phyloP scores from a whole-genome alignment of 192 early-diverging fungal genomes.

The Dimargaris xerosporica region DNA sequence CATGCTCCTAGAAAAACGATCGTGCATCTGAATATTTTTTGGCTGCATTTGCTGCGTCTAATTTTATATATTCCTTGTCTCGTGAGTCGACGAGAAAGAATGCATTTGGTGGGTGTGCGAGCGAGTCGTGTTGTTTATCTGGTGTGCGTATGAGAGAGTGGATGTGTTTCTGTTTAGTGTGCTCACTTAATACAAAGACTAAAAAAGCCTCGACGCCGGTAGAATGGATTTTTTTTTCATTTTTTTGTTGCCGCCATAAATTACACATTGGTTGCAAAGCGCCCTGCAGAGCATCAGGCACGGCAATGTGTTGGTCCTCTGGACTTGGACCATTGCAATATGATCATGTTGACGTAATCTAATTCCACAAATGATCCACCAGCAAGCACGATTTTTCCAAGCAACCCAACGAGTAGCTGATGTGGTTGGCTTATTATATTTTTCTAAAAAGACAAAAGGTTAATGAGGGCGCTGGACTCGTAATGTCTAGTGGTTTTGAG shows the following conservation, averaged over 20 bases:
- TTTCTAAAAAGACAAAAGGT: no score
- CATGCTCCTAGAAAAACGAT: not conserved
- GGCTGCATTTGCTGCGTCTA: not conserved
- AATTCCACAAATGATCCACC: no score
- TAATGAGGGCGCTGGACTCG: no score
- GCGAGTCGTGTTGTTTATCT: constrained; percentile 1
- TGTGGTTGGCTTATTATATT: no score
- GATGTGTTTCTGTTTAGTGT: constrained; percentile 4
- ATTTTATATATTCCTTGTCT: not conserved
- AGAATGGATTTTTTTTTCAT: constrained; percentile 2
- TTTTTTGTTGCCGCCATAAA: not conserved
- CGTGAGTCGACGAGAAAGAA: not conserved
- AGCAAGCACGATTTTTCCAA: no score
- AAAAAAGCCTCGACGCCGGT: not conserved
- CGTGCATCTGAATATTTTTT: not conserved
- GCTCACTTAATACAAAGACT: not conserved
- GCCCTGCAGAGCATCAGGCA: not conserved
- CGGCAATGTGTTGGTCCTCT: no score
- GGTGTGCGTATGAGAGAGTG: not conserved
- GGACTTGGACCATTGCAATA: no score
- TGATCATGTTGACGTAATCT: no score
- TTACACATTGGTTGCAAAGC: not conserved
- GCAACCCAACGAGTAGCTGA: no score
- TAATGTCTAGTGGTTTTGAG: no score
- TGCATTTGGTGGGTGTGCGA: not conserved